These are phyloP conservation scores for Beta lomatogona DNA, from an alignment of 179 eudicot species.

Conservation along the genomic window DNA sequence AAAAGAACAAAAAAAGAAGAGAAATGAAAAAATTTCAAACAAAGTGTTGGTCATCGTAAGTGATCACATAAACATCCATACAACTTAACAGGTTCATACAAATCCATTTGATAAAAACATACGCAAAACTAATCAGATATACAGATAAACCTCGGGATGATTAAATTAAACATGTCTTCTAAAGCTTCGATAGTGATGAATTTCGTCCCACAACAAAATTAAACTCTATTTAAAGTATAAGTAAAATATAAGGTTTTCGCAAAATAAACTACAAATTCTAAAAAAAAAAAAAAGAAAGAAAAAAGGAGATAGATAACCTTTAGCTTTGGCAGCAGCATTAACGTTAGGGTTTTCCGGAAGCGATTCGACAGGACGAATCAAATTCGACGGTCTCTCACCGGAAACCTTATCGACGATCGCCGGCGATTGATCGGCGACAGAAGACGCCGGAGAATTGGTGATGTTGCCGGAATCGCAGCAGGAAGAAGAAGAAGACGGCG, in stretches of 20 bases:
- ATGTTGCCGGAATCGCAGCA: conserved; percentile 20
- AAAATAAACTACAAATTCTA: background rate
- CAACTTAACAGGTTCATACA: too few species aligned
- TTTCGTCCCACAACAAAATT: too few species aligned
- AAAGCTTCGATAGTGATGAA: background rate
- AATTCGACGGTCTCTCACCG: conserved; percentile 27
- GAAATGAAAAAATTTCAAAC: too few species aligned
- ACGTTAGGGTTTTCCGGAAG: conserved; percentile 38
- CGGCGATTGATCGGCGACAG: conserved; percentile 18
- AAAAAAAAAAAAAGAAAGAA: background rate
- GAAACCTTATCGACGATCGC: conserved; percentile 34
- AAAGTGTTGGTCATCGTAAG: too few species aligned
- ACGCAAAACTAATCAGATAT: background rate
- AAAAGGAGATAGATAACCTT: conserved; percentile 30
- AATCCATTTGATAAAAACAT: background rate
- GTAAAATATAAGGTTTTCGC: background rate
- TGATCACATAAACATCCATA: too few species aligned
- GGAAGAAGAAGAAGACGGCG: conserved; percentile 36
- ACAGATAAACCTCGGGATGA: background rate
- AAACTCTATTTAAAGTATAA: background rate
- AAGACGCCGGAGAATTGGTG: conserved; percentile 24
- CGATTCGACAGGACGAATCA: conserved; percentile 45
- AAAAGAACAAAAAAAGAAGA: too few species aligned
- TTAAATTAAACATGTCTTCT: background rate
- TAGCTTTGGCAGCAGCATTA: conserved; percentile 32